Conservation (phyloP, 179 eudicot genomes). For the Sideroxylon spinosum region DNA sequence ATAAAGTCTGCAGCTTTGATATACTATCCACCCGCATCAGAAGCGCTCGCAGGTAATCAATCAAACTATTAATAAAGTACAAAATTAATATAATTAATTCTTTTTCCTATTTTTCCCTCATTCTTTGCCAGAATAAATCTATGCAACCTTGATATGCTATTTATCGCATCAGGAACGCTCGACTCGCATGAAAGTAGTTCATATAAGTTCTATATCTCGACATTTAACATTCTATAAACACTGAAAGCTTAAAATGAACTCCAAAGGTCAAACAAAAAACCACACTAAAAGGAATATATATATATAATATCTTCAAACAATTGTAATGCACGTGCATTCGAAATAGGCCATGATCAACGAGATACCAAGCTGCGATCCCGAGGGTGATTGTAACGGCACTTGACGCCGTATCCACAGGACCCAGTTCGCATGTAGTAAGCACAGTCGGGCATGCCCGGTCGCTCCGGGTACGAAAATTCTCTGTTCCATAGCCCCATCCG, state of each 20-base stretch:
- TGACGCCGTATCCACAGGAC: conserved; percentile 61
- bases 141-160: not conserved
- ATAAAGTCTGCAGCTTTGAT: not conserved
- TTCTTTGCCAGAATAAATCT: not conserved
- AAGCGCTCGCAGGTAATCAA: not conserved
- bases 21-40: not conserved
- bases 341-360: not conserved
- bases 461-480: conserved; percentile 70
- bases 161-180: not conserved
- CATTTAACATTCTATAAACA: not conserved
- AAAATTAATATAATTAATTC: not conserved
- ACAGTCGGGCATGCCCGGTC: conserved; percentile 77
- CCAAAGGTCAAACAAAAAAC: not conserved
- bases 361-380: conserved; percentile 51
- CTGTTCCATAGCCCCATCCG: conserved; percentile 46
- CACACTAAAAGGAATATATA: not conserved
- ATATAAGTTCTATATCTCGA: not conserved
- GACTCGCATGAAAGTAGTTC: not conserved
- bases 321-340: conserved; percentile 3
- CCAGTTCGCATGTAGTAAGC: conserved; percentile 84
- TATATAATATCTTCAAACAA: not conserved
- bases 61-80: not conserved
- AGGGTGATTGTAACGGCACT: conserved; percentile 89
- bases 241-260: not conserved
- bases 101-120: not conserved